Evolutionary conservation across 2,329 filamentous ascomycete species (phyloP), one percentile per base, ranked within the genome.

Genomic region (Fusarium mexicanum): DNA sequence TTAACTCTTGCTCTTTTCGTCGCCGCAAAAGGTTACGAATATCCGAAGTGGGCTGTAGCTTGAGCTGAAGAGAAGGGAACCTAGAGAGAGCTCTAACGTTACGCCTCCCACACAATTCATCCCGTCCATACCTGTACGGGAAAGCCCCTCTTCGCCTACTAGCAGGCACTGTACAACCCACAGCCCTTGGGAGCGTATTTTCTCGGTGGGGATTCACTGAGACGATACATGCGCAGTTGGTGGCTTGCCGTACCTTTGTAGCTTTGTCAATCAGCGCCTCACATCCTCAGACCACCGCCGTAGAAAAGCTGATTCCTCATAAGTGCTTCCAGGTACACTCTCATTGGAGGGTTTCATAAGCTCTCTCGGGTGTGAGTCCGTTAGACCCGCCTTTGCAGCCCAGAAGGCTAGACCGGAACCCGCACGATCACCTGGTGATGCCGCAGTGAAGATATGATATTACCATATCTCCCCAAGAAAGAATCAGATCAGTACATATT

Each of bases 21-120:
- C 37, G 68, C 43, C 54, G 68, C 63, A 46, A 58, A 67, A 31
- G 62, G 59, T 37, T 69, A 48, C 59, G 44, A 47, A 70, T 48
- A 44, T 75, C 64, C 60, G 51, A 72, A 50, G 72, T 74, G 72
- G 72, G 72, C 72, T 74, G 69, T 47, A 75, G 72, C 72, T 74
- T 72, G 69, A 74, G 72, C 72, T 74, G 58, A 66, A 40, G 26
- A 59, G 64, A 72, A 46, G 11, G 43, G 58, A 61, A 73, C 71
- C 54, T 48, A 48, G 54, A 59, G 41, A 48, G 31, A 59, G 31
- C 55, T 60, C 65, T 59, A 50, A 51, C 35, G 35, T 41, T 55
- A 31, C 35, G 51, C 57, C 53, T 71, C 62, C 62, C 61, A 71
- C 57, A 58, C 26, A 50, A 51, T n/a, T 18, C 24, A 41, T 29